phyloP scores from a whole-genome alignment of 305 asterid species.

The Fraxinus angustifolia region DNA sequence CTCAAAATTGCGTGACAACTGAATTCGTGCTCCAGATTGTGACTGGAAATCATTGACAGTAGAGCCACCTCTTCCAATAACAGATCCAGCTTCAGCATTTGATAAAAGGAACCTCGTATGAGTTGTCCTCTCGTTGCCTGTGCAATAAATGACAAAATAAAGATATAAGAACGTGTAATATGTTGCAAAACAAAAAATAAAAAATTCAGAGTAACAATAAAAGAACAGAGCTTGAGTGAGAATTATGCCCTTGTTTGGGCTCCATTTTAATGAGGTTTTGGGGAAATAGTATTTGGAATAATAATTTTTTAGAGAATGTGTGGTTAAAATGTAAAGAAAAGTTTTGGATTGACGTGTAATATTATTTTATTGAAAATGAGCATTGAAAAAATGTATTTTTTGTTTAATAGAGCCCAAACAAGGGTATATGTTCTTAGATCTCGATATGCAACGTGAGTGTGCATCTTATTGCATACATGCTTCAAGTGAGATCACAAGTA shows the following conservation, averaged over 20 bases:
- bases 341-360: too few relatives aligned
- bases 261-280: too few relatives aligned
- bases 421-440: background rate
- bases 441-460: background rate
- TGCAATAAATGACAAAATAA: constrained; percentile 1
- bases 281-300: too few relatives aligned
- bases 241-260: background rate
- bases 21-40: constrained; percentile 85
- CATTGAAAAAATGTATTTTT: too few relatives aligned
- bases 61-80: constrained; percentile 94
- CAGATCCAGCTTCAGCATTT: constrained; percentile 97
- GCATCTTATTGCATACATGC: background rate
- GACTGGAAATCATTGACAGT: constrained; percentile 82
- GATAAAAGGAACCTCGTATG: constrained; percentile 86
- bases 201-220: background rate
- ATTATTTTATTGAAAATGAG: too few relatives aligned
- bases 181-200: background rate
- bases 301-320: too few relatives aligned
- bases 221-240: background rate
- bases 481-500: background rate
- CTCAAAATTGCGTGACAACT: constrained; percentile 89
- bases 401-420: too few relatives aligned
- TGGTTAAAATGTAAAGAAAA: too few relatives aligned
- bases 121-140: constrained; percentile 74
- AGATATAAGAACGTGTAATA: background rate